Conservation (phyloP, 441 rosid genomes). For the Cnidoscolus chayamansa region DNA sequence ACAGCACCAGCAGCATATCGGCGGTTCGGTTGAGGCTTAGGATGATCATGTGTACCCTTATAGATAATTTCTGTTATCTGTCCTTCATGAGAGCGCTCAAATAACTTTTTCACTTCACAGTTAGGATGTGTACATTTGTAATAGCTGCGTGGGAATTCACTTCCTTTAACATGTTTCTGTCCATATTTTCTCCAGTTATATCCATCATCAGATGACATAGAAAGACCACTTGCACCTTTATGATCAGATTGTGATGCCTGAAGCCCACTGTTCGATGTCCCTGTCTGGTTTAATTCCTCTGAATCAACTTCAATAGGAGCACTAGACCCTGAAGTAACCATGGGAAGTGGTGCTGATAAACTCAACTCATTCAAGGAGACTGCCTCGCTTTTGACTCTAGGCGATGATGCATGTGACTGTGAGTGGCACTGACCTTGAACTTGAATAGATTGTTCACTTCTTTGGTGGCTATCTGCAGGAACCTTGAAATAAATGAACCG, state of each 20-base stretch:
- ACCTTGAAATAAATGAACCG: conserved; percentile 59
- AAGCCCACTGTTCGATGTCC: conserved; percentile 35
- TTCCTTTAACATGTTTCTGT: conserved; percentile 93
- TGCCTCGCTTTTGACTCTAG: conserved; percentile 47
- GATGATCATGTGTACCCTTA: conserved; percentile 95
- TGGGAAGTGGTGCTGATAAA: conserved; percentile 43
- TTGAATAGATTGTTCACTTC: conserved; percentile 38
- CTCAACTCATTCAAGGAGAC: conserved; percentile 63
- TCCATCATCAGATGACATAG: conserved; percentile 74
- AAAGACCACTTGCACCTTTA: conserved; percentile 48
- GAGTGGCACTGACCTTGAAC: conserved; percentile 48
- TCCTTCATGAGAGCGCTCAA: conserved; percentile 89
- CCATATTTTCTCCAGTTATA: conserved; percentile 98
- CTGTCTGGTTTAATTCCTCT: conserved; percentile 52
- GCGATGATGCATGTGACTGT: conserved; percentile 42
- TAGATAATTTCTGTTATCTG: conserved; percentile 84
- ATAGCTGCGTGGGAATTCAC: conserved; percentile 95
- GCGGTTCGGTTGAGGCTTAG: conserved; percentile 86
- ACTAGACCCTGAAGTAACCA: conserved; percentile 39
- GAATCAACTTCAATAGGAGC: conserved; percentile 56
- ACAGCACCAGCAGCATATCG: conserved; percentile 59
- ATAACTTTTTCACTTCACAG: conserved; percentile 93
- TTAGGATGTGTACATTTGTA: conserved; percentile 98
- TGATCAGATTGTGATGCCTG: conserved; percentile 50
- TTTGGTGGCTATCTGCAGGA: conserved; percentile 61